Base-by-base conservation (phyloP, 129 eudicot genomes). In the Logfia minima region DNA sequence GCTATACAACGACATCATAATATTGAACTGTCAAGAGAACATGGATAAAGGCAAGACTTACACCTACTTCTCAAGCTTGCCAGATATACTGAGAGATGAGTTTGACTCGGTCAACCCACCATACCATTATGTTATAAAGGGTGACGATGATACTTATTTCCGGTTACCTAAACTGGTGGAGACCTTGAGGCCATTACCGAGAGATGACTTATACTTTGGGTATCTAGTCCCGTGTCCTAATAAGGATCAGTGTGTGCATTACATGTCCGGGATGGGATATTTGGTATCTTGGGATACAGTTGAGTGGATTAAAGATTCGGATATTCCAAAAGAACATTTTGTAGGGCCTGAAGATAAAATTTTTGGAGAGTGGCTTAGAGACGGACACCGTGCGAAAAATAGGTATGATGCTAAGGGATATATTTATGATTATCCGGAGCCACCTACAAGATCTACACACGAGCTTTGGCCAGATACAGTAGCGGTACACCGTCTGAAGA, bases 191-290 rank as follows among this genome's bases (percentile, higher is more conserved):
- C 90, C 96, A 39, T 80, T 92, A 72, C 82, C 95, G 29, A 85
- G 94, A 81, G 81, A 85, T 52, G 98, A 92, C 59, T 76, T 92
- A 63, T 92, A 92, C 80, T 92, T 86, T 66, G 98, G 98, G 1
- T 92, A 84, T 29, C 96, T 92, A 0, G 89, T 92, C 29, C 98
- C 98, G 22, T 92, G 98, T 71, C 86, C 87, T 22, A 92, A 92
- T 71, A 92, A 88, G 98, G 92, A 92, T 72, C 98, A 96, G 3
- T 92, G 88, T 64, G 84, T 77, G 32, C 90, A 88, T 76, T 92
- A 92, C 80, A 92, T 92, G 98, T 92, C 98, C 0, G 98, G 98
- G 2, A 92, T 92, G 98, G 98, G 96, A 8, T 92, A 84, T 66
- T 51, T 92, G 19, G 83, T 92, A 14, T 90, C 95, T 0, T 92